Conservation (phyloP, 2,329 filamentous ascomycete genomes). For the Hypoxylon sp. region DNA sequence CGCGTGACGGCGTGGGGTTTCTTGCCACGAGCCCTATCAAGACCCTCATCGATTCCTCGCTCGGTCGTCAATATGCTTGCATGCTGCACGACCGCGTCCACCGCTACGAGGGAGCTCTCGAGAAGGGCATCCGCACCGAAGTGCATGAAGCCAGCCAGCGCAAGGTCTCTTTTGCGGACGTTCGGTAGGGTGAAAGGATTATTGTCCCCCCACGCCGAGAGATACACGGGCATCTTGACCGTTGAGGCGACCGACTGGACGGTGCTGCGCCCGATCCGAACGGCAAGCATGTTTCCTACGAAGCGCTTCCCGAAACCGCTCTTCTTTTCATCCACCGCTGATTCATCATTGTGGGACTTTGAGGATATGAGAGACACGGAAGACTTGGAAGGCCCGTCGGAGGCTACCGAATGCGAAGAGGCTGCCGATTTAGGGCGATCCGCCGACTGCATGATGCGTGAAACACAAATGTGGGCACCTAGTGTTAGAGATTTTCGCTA, state of each 20-base stretch:
- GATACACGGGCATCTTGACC: not conserved
- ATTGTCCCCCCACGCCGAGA: not conserved
- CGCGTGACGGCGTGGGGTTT: not conserved
- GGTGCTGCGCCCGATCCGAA: not conserved
- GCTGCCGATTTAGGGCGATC: too few species aligned
- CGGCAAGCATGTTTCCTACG: not conserved
- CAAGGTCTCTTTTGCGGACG: not conserved
- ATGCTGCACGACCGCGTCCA: not conserved
- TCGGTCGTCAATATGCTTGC: not conserved
- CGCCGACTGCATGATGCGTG: too few species aligned
- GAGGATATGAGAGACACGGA: not conserved
- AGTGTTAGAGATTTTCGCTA: too few species aligned
- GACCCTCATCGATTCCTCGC: not conserved
- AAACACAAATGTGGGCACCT: too few species aligned
- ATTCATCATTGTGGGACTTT: not conserved
- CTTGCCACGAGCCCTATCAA: not conserved
- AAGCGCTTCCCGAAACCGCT: not conserved
- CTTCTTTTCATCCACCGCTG: not conserved
- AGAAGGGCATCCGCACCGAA: not conserved
- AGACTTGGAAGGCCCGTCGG: too few species aligned
- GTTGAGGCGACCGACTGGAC: not conserved
- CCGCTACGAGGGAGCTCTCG: not conserved
- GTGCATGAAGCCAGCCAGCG: not conserved
- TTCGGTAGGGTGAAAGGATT: not conserved
- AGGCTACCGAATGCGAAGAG: too few species aligned